Base-by-base conservation (phyloP, 352 stramenopile species). In the Phytopythium vexans region DNA sequence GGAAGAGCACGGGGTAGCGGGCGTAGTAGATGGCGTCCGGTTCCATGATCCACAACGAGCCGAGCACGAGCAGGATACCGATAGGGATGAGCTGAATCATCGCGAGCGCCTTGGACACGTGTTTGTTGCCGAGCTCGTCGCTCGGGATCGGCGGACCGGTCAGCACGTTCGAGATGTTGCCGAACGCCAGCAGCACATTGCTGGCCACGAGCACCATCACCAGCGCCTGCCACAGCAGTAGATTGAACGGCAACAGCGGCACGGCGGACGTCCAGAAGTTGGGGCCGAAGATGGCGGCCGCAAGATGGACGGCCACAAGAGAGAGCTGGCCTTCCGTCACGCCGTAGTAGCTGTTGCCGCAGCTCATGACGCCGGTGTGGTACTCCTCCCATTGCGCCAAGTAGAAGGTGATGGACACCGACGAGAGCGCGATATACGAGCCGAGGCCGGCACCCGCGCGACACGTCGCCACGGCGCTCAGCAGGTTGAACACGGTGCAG, bases 301-400 rank as follows among this genome's bases (percentile, higher is more conserved):
- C 8, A 36, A 95, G 57, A 50, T 92, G 85, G 34, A 78, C 68
- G 8, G 68, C 63, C 45, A 95, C 79, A 35, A 95, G 71, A 33
- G 74, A 81, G 35, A 95, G 69, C 55, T 95, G 85, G 34, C 82
- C 85, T 56, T 95, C 85, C 1, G 85, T 95, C 35, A 95, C 85
- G 54, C 85, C 85, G 51, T 82, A 93, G 49, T 70, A 86, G 40
- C 79, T 79, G 50, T 95, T 95, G 44, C 85, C 85, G 55, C 85
- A 95, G 73, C 75, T 93, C 85, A 94, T 94, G 43, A 91, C 83
- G 34, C 85, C 85, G 43, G 85, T 94, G 71, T 94, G 85, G 66
- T 94, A 94, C 68, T 94, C 85, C 49, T 94, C 82, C 85, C 85
- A 94, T 52, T 94, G 85, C 43, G 85, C 85, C 53, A 92, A 62